Evolutionary conservation across 257 asterid genomes (phyloP).

Genomic region (Parsonsia alboflavescens): DNA sequence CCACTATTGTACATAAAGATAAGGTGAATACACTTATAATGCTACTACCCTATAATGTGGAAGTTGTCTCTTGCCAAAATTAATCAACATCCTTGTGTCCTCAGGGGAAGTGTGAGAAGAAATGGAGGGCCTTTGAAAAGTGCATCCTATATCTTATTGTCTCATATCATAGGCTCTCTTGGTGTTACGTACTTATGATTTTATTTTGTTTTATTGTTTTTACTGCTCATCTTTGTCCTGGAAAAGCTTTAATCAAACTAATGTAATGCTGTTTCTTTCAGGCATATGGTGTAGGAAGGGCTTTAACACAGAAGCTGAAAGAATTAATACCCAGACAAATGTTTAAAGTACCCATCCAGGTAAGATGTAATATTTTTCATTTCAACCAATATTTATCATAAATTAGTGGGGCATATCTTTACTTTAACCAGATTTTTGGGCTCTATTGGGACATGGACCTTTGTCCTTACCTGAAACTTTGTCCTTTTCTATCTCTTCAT

Average conservation of each 20-base stretch:
- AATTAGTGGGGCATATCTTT: background rate
- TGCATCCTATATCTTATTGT: background rate
- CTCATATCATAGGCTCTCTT: background rate
- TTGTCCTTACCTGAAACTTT: background rate
- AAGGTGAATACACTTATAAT: slow-evolving; percentile 47
- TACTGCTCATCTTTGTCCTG: background rate
- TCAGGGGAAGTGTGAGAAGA: too few species aligned
- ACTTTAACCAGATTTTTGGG: background rate
- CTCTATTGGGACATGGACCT: background rate
- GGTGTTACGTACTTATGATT: background rate
- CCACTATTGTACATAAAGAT: slow-evolving; percentile 96
- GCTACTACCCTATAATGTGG: background rate
- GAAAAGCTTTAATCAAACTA: background rate
- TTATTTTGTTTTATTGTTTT: background rate
- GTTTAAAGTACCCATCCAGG: slow-evolving; percentile 99
- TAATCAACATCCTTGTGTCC: background rate
- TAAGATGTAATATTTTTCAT: slow-evolving; percentile 20
- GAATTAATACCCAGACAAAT: slow-evolving; percentile 96
- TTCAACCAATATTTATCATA: background rate
- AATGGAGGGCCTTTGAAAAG: background rate
- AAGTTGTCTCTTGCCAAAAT: background rate
- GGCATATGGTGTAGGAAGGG: slow-evolving; percentile 97
- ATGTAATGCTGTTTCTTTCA: slow-evolving; percentile 23
- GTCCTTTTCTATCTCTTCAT: background rate
- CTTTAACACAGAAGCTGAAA: slow-evolving; percentile 93